A percentile compares a stretch with the other conserved stretches of the same genome.
Conservation (phyloP, 2,329 filamentous ascomycete species). For the Nothophoma quercina region DNA sequence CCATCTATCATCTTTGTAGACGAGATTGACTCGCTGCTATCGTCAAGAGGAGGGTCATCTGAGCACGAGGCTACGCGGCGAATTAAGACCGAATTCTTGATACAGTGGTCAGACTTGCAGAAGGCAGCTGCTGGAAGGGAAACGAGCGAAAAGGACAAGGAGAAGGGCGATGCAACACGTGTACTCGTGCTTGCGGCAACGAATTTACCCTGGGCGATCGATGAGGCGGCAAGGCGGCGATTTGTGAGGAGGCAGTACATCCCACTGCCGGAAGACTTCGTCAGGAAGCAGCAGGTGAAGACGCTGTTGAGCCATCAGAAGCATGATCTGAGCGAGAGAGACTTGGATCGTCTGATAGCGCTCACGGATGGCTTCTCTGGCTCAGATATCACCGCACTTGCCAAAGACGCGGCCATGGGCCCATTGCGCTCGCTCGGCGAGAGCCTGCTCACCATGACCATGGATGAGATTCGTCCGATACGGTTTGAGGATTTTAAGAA, state of each 20-base stretch:
- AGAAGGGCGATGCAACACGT: slow-evolving; percentile 80
- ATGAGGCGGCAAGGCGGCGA: slow-evolving; percentile 87
- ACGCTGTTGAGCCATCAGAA: slow-evolving; percentile 88
- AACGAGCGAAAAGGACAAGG: slow-evolving; percentile 69
- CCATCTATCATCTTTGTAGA: slow-evolving; percentile 98
- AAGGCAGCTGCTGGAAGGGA: slow-evolving; percentile 89
- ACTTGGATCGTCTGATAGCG: slow-evolving; percentile 76
- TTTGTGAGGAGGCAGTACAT: slow-evolving; percentile 97
- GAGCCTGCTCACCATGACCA: slow-evolving; percentile 85
- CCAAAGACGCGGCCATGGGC: slow-evolving; percentile 98
- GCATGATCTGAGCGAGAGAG: slow-evolving; percentile 74
- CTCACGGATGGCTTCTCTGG: slow-evolving; percentile 96
- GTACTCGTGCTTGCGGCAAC: slow-evolving; percentile 95
- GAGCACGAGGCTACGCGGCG: slow-evolving; percentile 93
- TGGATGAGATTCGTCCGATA: slow-evolving; percentile 93
- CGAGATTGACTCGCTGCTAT: slow-evolving; percentile 94
- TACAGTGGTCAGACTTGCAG: slow-evolving; percentile 95
- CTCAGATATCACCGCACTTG: slow-evolving; percentile 93
- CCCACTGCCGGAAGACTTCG: slow-evolving; percentile 84
- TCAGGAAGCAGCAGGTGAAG: slow-evolving; percentile 78
- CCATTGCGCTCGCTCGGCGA: slow-evolving; percentile 90
- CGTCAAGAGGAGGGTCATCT: slow-evolving; percentile 79
- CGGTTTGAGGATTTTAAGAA: slow-evolving; percentile 81
- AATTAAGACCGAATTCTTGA: slow-evolving; percentile 97
- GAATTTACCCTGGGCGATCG: slow-evolving; percentile 96